A percentile compares a stretch with the other conserved stretches of the same genome.
Evolutionary conservation across 352 stramenopile species (phyloP).

Genomic region (Hyphochytrium catenoides): DNA sequence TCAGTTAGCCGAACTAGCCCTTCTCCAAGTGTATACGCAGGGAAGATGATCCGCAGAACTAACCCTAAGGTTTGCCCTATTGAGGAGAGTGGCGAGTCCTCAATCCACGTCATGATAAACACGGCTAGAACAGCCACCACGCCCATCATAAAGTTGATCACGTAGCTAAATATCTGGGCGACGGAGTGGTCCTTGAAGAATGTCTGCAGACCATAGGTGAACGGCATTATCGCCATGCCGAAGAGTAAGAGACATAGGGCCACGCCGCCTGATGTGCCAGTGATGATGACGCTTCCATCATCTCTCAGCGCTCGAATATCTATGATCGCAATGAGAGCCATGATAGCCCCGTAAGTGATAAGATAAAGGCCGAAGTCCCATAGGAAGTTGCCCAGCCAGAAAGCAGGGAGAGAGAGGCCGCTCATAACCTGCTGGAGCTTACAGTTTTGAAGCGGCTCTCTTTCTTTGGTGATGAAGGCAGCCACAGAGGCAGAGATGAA

Average conservation of each 20-base stretch:
- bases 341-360: constrained; percentile 3
- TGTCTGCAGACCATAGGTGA: constrained; percentile 16
- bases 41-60: no score
- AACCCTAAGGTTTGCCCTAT: no score
- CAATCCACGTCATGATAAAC: constrained; percentile 20
- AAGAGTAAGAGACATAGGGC: constrained; percentile 21
- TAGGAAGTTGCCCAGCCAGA: constrained; percentile 72
- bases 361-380: constrained; percentile 68
- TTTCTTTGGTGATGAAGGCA: constrained; percentile 72
- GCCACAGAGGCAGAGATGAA: constrained; percentile 58
- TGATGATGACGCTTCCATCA: constrained; percentile 12
- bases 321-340: constrained; percentile 16
- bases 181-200: constrained; percentile 15
- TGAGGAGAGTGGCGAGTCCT: no score
- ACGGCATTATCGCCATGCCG: constrained; percentile 16
- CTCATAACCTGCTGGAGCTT: constrained; percentile 81
- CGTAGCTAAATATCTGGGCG: constrained; percentile 19
- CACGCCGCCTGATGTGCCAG: constrained; percentile 11
- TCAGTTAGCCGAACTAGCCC: no score
- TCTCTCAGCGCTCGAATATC: constrained; percentile 15
- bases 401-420: constrained; percentile 52
- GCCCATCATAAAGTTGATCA: constrained; percentile 21
- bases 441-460: constrained; percentile 37
- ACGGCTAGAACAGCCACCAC: constrained; percentile 20
- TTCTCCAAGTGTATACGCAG: no score